These are phyloP conservation scores for Themeda triandra DNA, from an alignment of 176 grass and related monocot species.

Conservation along the genomic window DNA sequence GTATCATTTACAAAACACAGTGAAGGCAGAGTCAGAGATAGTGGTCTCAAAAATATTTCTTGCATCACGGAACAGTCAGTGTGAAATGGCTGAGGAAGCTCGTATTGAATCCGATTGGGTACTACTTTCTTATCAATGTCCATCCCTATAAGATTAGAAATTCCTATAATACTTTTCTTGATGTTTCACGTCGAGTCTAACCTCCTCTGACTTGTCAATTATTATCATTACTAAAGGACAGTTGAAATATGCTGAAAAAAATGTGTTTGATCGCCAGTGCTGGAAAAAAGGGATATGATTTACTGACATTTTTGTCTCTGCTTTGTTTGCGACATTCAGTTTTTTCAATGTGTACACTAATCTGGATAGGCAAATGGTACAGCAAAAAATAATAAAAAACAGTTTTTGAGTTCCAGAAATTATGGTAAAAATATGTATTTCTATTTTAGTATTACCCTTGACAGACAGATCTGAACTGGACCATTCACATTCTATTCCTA, in stretches of 20 bases:
- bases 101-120: background rate
- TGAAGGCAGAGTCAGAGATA: constrained; percentile 44
- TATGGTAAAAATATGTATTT: constrained; percentile 11
- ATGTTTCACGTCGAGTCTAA: background rate
- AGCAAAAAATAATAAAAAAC: background rate
- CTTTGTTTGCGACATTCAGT: background rate
- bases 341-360: background rate
- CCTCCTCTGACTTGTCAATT: background rate
- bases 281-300: background rate
- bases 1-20: constrained; percentile 44
- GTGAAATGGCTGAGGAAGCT: constrained; percentile 5
- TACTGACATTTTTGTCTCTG: background rate
- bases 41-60: constrained; percentile 75
- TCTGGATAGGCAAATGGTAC: background rate
- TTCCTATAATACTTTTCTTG: background rate
- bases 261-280: background rate
- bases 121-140: constrained; percentile 7
- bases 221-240: background rate
- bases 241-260: background rate
- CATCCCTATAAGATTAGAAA: background rate
- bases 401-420: background rate
- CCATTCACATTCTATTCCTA: background rate
- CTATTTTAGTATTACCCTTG: constrained; percentile 4
- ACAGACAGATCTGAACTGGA: background rate
- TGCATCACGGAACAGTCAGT: constrained; percentile 5